Conservation (phyloP, 306 rosid species). For the Cucurbita argyrosperma region DNA sequence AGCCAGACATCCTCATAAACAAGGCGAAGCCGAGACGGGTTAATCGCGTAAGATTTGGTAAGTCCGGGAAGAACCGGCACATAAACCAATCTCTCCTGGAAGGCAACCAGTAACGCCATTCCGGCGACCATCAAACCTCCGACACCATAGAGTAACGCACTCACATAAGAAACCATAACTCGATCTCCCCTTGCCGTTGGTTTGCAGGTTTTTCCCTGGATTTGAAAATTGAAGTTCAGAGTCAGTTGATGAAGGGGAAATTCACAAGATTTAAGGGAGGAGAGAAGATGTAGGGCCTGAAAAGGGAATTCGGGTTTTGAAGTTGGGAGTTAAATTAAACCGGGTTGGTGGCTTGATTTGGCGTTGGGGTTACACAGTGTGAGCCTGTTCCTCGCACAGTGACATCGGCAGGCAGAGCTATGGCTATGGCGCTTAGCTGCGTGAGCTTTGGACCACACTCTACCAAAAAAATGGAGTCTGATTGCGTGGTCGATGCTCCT, state of each 20-base stretch:
- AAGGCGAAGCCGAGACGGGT: constrained; percentile 76
- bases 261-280: neutral
- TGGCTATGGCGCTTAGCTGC: neutral
- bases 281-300: neutral
- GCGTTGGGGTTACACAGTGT: neutral
- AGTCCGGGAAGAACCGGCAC: constrained; percentile 90
- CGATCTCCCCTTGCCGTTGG: neutral
- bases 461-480: neutral
- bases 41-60: constrained; percentile 65
- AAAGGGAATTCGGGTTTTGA: neutral
- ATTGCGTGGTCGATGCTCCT: neutral
- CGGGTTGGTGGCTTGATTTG: neutral
- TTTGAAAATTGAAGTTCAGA: neutral
- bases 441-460: neutral
- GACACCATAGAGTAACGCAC: constrained; percentile 54
- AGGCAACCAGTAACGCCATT: constrained; percentile 81
- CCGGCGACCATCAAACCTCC: constrained; percentile 86
- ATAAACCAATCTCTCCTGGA: constrained; percentile 84
- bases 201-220: neutral
- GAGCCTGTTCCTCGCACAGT: neutral
- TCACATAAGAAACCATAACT: constrained; percentile 61
- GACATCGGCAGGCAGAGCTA: neutral
- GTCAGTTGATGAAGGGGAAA: neutral
- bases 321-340: neutral
- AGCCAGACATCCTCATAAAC: constrained; percentile 81